These are phyloP conservation scores for Ogataea naganishii DNA, from an alignment of 805 yeast genomes.

Conservation along the genomic window DNA sequence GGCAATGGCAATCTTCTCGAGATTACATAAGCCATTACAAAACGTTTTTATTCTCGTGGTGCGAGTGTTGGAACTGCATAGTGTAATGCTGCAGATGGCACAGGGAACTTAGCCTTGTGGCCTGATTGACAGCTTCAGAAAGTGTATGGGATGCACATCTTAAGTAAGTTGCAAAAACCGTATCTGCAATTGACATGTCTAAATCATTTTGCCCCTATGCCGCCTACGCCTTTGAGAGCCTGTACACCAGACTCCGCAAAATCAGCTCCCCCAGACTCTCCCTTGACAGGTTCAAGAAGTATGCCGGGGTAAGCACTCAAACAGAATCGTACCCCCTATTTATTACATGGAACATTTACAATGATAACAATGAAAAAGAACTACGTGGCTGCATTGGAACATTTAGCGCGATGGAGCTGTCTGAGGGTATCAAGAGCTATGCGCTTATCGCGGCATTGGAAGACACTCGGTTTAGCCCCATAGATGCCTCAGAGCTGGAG, in stretches of 20 bases:
- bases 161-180: not conserved
- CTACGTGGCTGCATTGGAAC: conserved; percentile 95
- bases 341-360: conserved; percentile 70
- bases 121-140: not conserved
- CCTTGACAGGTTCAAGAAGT: conserved; percentile 4
- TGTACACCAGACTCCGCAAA: conserved; percentile 20
- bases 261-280: conserved; percentile 2
- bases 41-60: too few species aligned
- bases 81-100: too few species aligned
- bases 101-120: too few species aligned
- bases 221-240: conserved; percentile 31
- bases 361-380: conserved; percentile 16
- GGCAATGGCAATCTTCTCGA: too few species aligned
- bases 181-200: not conserved
- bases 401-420: conserved; percentile 47
- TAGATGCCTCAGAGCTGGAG: conserved; percentile 44
- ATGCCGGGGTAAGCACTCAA: conserved; percentile 1
- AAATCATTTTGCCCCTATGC: conserved; percentile 21
- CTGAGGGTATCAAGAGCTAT: conserved; percentile 51
- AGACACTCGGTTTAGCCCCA: conserved; percentile 72
- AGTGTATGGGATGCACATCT: not conserved
- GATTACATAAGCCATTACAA: too few species aligned
- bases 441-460: conserved; percentile 65
- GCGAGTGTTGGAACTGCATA: too few species aligned
- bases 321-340: conserved; percentile 52